These are phyloP conservation scores for Lasiosphaeria miniovina DNA, from an alignment of 495 filamentous ascomycete genomes.

Conservation along the genomic window DNA sequence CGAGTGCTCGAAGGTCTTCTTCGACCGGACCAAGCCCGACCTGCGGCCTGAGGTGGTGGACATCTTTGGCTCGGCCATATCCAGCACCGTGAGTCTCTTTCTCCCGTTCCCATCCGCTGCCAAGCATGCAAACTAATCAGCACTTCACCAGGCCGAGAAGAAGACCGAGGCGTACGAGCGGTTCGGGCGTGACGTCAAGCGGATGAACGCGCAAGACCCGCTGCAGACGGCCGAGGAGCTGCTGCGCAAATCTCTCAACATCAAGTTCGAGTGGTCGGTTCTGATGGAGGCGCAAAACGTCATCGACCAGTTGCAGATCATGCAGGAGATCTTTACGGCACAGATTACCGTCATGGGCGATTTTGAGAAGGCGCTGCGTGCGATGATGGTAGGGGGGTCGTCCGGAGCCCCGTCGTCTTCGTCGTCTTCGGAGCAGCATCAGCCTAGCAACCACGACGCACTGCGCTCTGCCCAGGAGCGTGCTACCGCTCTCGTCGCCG, in stretches of 20 bases:
- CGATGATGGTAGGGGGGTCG: not conserved
- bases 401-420: not conserved
- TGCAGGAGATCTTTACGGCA: slow-evolving; percentile 68
- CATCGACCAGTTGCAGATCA: slow-evolving; percentile 43
- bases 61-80: slow-evolving; percentile 59
- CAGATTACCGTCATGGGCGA: slow-evolving; percentile 58
- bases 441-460: not conserved
- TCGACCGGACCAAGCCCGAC: slow-evolving; percentile 55
- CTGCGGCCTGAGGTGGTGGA: slow-evolving; percentile 67
- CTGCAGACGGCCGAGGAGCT: slow-evolving; percentile 33
- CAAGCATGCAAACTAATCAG: not conserved
- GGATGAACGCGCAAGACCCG: slow-evolving; percentile 29
- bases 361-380: slow-evolving; percentile 51
- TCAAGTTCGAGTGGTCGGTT: slow-evolving; percentile 63
- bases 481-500: slow-evolving; percentile 16
- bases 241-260: slow-evolving; percentile 60
- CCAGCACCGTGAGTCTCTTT: slow-evolving; percentile 30
- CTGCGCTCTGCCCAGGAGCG: slow-evolving; percentile 16
- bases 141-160: slow-evolving; percentile 21
- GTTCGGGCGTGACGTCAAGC: slow-evolving; percentile 26
- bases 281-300: slow-evolving; percentile 63
- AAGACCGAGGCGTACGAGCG: slow-evolving; percentile 28
- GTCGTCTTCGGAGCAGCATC: not conserved
- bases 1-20: slow-evolving; percentile 41
- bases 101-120: not conserved